Percentiles rank a stretch among this genome's conserved stretches.
These are phyloP conservation scores for Arthrinium puccinioides DNA, from an alignment of 2,329 filamentous ascomycete species.

Conservation along the genomic window DNA sequence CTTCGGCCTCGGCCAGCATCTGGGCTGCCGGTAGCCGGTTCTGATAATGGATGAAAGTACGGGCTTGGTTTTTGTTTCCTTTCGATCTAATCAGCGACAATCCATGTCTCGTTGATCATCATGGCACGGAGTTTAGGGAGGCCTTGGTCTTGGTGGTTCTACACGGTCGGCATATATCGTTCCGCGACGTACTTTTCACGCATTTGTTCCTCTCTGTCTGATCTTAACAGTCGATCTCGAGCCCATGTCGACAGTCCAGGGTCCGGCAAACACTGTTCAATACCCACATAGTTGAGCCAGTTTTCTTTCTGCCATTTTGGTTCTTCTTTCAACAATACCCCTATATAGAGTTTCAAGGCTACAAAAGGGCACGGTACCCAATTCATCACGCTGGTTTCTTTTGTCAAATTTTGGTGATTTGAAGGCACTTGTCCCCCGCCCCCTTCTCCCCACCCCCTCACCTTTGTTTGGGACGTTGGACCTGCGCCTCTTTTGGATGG, in stretches of 20 bases:
- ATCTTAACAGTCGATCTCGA: slow-evolving; percentile 1
- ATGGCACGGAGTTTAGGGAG: slow-evolving; percentile 25
- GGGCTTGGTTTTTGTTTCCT: slow-evolving; percentile 2
- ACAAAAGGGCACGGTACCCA: slow-evolving; percentile 17
- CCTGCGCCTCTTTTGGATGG: no score
- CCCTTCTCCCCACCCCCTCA: no score
- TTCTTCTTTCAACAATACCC: slow-evolving; percentile 23
- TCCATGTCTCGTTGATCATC: no score
- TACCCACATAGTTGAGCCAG: slow-evolving; percentile 17
- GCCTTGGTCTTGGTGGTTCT: slow-evolving; percentile 2
- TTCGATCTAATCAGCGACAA: slow-evolving; percentile 4
- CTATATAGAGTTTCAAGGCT: slow-evolving; percentile 22
- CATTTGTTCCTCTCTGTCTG: slow-evolving; percentile 1
- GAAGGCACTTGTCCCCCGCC: no score
- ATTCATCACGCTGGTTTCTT: slow-evolving; percentile 19
- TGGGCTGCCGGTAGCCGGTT: slow-evolving; percentile 64
- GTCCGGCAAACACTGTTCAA: slow-evolving; percentile 9
- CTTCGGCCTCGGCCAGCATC: slow-evolving; percentile 73
- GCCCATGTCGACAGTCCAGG: background rate
- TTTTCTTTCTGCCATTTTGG: slow-evolving; percentile 14
- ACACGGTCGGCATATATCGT: slow-evolving; percentile 2
- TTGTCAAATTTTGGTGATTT: no score
- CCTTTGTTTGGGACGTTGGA: no score
- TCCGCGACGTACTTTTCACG: slow-evolving; percentile 2
- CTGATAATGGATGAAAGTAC: slow-evolving; percentile 10